These are phyloP conservation scores for Rhizopogon sp. DNA, from an alignment of 768 basidiomycete genomes.

Conservation along the genomic window DNA sequence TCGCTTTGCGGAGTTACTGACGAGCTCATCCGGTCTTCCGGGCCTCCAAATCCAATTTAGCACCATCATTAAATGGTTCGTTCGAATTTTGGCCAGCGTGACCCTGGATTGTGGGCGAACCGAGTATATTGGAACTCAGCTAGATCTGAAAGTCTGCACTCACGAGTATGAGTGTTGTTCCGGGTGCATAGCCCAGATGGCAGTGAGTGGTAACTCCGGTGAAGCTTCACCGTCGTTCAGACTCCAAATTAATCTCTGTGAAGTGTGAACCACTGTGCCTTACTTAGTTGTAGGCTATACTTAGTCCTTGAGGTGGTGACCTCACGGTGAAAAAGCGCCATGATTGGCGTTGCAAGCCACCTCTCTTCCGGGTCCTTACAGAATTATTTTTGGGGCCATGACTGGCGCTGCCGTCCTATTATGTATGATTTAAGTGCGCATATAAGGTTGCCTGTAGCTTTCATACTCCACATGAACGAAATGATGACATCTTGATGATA, in stretches of 20 bases:
- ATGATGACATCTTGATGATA: not conserved
- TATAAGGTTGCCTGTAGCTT: not conserved
- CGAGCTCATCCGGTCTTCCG: not conserved
- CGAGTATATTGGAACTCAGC: not conserved
- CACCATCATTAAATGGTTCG: not conserved
- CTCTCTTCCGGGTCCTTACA: not conserved
- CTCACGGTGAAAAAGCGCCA: not conserved
- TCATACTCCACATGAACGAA: not conserved
- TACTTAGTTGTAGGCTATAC: not conserved
- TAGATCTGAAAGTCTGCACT: not conserved
- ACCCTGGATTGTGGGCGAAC: not conserved
- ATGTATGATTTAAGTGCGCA: not conserved
- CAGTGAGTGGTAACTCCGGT: not conserved
- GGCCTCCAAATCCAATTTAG: not conserved
- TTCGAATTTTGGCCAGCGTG: not conserved
- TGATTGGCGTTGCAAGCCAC: not conserved
- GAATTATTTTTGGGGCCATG: not conserved
- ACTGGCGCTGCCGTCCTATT: not conserved
- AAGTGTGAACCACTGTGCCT: not conserved
- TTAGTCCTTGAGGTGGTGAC: not conserved
- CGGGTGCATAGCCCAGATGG: not conserved
- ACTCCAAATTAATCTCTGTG: not conserved
- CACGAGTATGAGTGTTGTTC: not conserved
- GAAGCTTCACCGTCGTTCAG: not conserved
- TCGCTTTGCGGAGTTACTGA: not conserved